Evolutionary conservation across 441 rosid genomes (phyloP), one percentile per base, ranked within the genome.

Genomic region (Raphanus hybrid): DNA sequence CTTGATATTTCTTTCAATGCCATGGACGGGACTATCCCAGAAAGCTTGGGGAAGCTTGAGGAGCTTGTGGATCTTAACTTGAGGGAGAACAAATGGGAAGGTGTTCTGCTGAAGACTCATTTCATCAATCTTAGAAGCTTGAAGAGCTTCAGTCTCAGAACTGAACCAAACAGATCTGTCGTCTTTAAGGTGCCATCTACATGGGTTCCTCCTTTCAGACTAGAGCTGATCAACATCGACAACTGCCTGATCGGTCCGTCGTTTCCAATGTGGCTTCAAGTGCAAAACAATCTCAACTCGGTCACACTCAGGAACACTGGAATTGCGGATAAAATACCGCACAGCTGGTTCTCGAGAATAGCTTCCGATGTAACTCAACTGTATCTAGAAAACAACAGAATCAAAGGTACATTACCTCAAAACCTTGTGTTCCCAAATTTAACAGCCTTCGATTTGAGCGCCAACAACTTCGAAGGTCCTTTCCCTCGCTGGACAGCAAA

Each of bases 191-290:
- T 84, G 58, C 69, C 81, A 69, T 52, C 65, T 64, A 69, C 82
- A 0, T 83, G 88, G 88, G 39, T 70, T 64, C 85, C 86, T 62
- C 85, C 88, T 55, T 85, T 85, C 71, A 83, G 76, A 64, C 85
- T 85, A 10, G 68, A 72, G 55, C 15, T 15, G 43, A 76, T 81
- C 74, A 54, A 73, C 14, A 76, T 81, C 12, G 81, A 76, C 64
- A 81, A 76, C 66, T 81, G 81, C 60, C 35, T 14, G 41, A 77
- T 81, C 54, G 83, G 83, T 69, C 80, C 80, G 27, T 15, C 34
- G 1, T 81, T 81, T 62, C 78, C 83, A 20, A 72, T 69, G 77
- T 81, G 83, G 83, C 78, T 81, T n/a, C 83, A 73, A 50, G 77
- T 72, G 37, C 83, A 81, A 26, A 72, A 70, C 68, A 59, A 71